Evolutionary conservation across 164 flowering plant genomes (phyloP), one percentile per base, ranked within the genome.

Genomic region (Chimonanthus salicifolius): DNA sequence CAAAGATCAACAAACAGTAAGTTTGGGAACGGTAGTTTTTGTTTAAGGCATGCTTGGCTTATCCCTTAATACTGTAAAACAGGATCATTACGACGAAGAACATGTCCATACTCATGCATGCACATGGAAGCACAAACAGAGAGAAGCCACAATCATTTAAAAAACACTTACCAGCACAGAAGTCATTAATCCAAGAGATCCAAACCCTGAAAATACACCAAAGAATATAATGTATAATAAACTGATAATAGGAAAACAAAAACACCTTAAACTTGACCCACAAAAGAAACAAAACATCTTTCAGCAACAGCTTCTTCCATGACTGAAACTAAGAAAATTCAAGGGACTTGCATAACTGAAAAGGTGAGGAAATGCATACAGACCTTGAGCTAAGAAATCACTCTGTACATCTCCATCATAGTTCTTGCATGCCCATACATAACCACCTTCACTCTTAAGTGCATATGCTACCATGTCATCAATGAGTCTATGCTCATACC

Each of bases 381-480:
- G 51, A 94, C 98, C 98, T 88, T 94, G 98, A 45, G 98, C 98
- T 72, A 94, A 83, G 89, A 94, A 94, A 84, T 94, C 98, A 87
- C 98, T 94, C 82, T 94, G 98, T 49, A 94, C 98, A 81, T 94
- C 98, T 58, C 98, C 98, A 82, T 94, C 98, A 80, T 94, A 94
- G 78, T 92, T 94, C 82, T 94, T 94, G 87, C 98, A 94, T 45
- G 98, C 96, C 98, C 98, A 94, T 15, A 94, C 98, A 82, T 94
- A 94, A 74, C 93, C 98, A 47, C 98, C 98, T 49, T 90, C 98
- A 65, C 98, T 94, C 86, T 94, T 94, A 44, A 94, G 85, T 51
- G 97, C 96, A 83, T 94, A 94, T 33, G 98, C 98, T 76, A 94
- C 98, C 98, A 94, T 94, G 80, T 94, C 98, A 82, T 94, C 98